Conservation (phyloP, 306 rosid genomes). For the Boehmeria nivea region DNA sequence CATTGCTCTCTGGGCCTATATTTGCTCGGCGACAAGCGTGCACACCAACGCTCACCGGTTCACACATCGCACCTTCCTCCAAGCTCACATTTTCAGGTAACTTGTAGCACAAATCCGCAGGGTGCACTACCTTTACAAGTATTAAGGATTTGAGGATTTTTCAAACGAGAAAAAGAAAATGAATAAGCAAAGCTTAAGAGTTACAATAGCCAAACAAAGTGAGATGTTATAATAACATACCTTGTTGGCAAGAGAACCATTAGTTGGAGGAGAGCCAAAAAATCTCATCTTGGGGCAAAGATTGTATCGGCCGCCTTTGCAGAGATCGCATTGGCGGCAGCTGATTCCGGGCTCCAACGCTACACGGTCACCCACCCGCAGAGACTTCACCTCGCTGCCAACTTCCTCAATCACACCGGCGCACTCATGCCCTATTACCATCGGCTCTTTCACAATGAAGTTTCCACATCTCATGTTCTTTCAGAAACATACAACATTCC, state of each 20-base stretch:
- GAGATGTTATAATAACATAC: neutral
- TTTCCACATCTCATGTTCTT: constrained; percentile 44
- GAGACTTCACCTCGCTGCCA: constrained; percentile 27
- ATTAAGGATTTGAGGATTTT: too few relatives aligned
- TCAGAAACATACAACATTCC: too few relatives aligned
- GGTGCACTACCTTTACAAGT: constrained; percentile 36
- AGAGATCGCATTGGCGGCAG: constrained; percentile 30
- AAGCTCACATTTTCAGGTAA: constrained; percentile 36
- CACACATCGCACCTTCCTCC: constrained; percentile 51
- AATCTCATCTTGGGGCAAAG: constrained; percentile 37
- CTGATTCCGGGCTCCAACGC: constrained; percentile 47
- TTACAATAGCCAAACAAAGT: too few relatives aligned
- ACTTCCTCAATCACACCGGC: constrained; percentile 46
- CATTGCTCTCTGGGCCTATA: constrained; percentile 29
- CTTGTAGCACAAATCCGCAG: constrained; percentile 32
- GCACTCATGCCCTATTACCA: constrained; percentile 48
- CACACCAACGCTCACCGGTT: constrained; percentile 36
- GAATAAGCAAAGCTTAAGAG: neutral
- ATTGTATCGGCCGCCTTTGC: constrained; percentile 40
- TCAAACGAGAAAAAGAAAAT: neutral
- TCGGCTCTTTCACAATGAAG: constrained; percentile 35
- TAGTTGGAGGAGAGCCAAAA: constrained; percentile 37
- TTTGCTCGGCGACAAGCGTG: constrained; percentile 46
- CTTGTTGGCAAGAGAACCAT: constrained; percentile 40
- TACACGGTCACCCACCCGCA: constrained; percentile 35